Percentiles rank a stretch among this genome's conserved stretches.
Evolutionary conservation across 805 yeast species (phyloP).

Genomic region (Ogataea philodendri): DNA sequence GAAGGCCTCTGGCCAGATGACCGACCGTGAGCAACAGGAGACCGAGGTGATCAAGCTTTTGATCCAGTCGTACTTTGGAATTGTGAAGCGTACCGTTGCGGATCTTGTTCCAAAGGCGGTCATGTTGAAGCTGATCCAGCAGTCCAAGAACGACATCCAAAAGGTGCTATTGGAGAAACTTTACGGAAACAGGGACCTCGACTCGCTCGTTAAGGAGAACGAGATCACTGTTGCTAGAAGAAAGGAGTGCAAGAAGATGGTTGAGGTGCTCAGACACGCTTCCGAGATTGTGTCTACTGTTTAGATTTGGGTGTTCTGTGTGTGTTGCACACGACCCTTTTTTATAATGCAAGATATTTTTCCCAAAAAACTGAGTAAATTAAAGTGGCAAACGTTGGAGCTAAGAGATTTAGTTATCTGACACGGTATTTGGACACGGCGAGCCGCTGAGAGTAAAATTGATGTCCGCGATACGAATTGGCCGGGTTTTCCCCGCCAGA

Average conservation of each 20-base stretch:
- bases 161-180: conserved; percentile 83
- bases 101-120: conserved; percentile 95
- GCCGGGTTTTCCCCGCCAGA: conserved; percentile 1
- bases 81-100: conserved; percentile 89
- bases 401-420: too few species aligned
- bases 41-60: conserved; percentile 94
- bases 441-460: neutral
- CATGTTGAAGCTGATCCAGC: conserved; percentile 85
- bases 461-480: conserved; percentile 2
- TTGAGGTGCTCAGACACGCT: conserved; percentile 85
- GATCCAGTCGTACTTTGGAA: conserved; percentile 85
- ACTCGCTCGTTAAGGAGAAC: conserved; percentile 82
- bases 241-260: conserved; percentile 93
- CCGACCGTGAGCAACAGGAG: conserved; percentile 94
- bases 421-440: too few species aligned
- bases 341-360: conserved; percentile 6
- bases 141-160: conserved; percentile 85
- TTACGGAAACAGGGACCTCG: conserved; percentile 72
- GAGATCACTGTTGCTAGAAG: conserved; percentile 92
- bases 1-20: conserved; percentile 87
- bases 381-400: conserved; percentile 6
- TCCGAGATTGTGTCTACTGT: conserved; percentile 84
- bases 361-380: neutral
- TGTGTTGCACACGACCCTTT: conserved; percentile 6
- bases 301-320: conserved; percentile 22